Evolutionary conservation across 305 asterid species (phyloP).

Genomic region (Salvia sclarea): DNA sequence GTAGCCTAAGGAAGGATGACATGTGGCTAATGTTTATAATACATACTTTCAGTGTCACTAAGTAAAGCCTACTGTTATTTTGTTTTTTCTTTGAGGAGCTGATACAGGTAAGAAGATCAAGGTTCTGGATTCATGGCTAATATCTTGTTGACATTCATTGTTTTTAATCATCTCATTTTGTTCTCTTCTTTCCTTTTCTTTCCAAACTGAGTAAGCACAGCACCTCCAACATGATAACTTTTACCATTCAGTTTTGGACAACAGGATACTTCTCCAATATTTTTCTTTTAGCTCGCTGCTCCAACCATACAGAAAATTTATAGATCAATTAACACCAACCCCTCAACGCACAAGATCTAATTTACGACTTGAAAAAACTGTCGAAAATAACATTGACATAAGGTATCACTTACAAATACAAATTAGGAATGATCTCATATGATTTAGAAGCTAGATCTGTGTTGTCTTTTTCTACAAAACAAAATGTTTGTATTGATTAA

Average conservation of each 20-base stretch:
- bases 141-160: not conserved
- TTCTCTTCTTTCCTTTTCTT: not conserved
- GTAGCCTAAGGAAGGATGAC: too few species aligned
- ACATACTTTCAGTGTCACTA: not conserved
- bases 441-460: too few species aligned
- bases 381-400: too few species aligned
- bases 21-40: not conserved
- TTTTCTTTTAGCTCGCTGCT: not conserved
- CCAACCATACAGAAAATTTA: not conserved
- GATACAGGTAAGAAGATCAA: not conserved
- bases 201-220: not conserved
- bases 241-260: not conserved
- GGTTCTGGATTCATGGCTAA: not conserved
- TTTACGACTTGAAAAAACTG: not conserved
- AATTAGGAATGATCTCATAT: too few species aligned
- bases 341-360: not conserved
- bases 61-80: not conserved
- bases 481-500: too few species aligned
- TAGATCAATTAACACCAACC: not conserved
- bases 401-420: too few species aligned
- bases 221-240: not conserved
- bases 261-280: not conserved
- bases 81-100: not conserved
- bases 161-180: not conserved
- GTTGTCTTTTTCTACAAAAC: too few species aligned